A percentile compares a stretch with the other conserved stretches of the same genome.
These are phyloP conservation scores for Vigna reflexopilosa DNA, from an alignment of 306 rosid genomes.

Conservation along the genomic window DNA sequence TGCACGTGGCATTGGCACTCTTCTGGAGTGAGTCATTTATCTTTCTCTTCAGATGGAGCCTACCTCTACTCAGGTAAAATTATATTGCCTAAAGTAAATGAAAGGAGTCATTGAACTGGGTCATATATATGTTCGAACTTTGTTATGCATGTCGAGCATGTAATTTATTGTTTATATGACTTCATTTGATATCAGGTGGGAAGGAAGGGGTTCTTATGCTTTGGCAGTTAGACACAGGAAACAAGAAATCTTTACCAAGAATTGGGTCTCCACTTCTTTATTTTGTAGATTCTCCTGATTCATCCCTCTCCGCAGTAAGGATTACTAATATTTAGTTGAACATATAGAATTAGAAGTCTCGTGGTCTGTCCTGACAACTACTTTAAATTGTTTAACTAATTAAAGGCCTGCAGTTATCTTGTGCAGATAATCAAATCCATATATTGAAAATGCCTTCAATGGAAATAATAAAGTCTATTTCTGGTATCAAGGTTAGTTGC, in stretches of 20 bases:
- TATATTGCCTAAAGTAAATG: conserved; percentile 12
- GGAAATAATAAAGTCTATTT: conserved; percentile 86
- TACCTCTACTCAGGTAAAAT: conserved; percentile 81
- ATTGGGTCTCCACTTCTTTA: conserved; percentile 91
- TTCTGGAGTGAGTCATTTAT: conserved; percentile 63
- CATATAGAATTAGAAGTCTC: conserved; percentile 16
- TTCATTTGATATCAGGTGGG: conserved; percentile 68
- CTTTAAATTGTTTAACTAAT: conserved; percentile 59
- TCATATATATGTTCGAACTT: not conserved
- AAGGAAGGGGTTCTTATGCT: conserved; percentile 94
- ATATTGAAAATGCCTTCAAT: conserved; percentile 82
- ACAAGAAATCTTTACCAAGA: conserved; percentile 78
- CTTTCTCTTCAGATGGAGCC: conserved; percentile 88
- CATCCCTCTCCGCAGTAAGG: conserved; percentile 80
- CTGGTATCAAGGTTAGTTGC: conserved; percentile 91
- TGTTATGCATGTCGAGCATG: not conserved
- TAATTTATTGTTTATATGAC: conserved; percentile 43
- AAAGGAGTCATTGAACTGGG: conserved; percentile 2
- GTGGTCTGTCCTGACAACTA: conserved; percentile 26
- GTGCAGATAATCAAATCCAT: conserved; percentile 94
- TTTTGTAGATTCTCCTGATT: conserved; percentile 83
- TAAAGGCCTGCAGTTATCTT: conserved; percentile 71
- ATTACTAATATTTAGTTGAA: conserved; percentile 28
- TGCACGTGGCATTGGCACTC: conserved; percentile 96
- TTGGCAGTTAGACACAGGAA: conserved; percentile 94